Evolutionary conservation across 2,329 filamentous ascomycete species (phyloP).

Genomic region (Neofusicoccum umdonicola): DNA sequence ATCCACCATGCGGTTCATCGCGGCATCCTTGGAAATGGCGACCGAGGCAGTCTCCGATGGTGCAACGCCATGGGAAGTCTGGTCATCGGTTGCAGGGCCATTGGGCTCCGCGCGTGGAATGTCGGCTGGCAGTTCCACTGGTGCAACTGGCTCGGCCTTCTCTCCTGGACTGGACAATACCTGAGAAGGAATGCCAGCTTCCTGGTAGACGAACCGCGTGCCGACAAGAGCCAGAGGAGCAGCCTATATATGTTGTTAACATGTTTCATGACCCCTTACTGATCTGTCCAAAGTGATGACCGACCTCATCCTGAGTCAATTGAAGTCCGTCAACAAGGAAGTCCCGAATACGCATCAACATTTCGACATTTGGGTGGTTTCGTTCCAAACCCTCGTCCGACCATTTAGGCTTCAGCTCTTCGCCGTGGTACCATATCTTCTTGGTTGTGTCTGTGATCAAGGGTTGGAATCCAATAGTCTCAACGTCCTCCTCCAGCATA

Average conservation of each 20-base stretch:
- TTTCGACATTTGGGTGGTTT: constrained; percentile 60
- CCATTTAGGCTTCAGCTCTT: constrained; percentile 51
- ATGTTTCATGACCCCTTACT: constrained; percentile 24
- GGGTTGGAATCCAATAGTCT: constrained; percentile 64
- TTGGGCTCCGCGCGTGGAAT: constrained; percentile 22
- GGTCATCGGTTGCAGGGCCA: constrained; percentile 29
- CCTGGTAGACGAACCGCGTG: constrained; percentile 53
- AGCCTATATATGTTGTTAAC: constrained; percentile 30
- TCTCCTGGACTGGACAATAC: constrained; percentile 46
- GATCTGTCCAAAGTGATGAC: constrained; percentile 20
- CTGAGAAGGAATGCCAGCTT: constrained; percentile 52
- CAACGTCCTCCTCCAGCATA: constrained; percentile 66
- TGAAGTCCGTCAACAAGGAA: constrained; percentile 61
- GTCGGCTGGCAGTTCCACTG: constrained; percentile 25
- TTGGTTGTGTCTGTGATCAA: constrained; percentile 51
- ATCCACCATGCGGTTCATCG: constrained; percentile 59
- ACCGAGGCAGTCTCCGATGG: constrained; percentile 51
- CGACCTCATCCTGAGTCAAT: constrained; percentile 51
- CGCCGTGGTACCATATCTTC: constrained; percentile 52
- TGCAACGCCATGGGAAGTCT: constrained; percentile 34
- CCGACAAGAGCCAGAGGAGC: constrained; percentile 50
- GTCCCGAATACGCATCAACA: constrained; percentile 64
- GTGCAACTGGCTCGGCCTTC: constrained; percentile 34
- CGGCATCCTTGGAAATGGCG: constrained; percentile 45
- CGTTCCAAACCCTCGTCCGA: constrained; percentile 51